phyloP scores from a whole-genome alignment of 345 rosid genomes.

The Physaria fendleri region DNA sequence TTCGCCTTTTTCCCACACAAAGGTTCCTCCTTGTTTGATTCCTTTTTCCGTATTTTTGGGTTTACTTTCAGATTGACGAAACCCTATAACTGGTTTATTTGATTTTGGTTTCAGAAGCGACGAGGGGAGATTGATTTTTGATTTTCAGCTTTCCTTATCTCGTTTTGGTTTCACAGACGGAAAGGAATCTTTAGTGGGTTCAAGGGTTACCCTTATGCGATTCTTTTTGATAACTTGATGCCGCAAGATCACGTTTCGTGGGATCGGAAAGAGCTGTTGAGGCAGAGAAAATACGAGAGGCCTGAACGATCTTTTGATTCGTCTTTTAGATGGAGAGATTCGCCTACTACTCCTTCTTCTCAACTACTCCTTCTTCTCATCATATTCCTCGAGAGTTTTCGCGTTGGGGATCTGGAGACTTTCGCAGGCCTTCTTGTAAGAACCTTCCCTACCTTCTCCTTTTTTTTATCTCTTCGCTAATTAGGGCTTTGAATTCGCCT shows the following conservation, averaged over 20 bases:
- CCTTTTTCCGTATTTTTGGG: not conserved
- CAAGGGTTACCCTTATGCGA: conserved; percentile 33
- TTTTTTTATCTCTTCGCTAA: not conserved
- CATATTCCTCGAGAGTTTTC: conserved; percentile 45
- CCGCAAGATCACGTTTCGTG: conserved; percentile 89
- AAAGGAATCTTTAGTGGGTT: conserved; percentile 15
- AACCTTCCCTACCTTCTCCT: not conserved
- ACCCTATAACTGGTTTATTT: conserved; percentile 19
- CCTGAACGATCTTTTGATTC: conserved; percentile 48
- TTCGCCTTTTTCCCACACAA: conserved; percentile 1
- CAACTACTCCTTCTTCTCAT: conserved; percentile 42
- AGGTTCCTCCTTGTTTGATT: conserved; percentile 13
- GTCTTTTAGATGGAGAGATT: conserved; percentile 69
- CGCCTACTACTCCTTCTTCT: conserved; percentile 38
- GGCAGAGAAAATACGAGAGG: conserved; percentile 88
- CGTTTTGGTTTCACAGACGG: not conserved
- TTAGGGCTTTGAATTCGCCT: conserved; percentile 5
- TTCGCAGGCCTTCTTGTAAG: conserved; percentile 75
- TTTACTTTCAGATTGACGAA: conserved; percentile 3
- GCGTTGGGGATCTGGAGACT: conserved; percentile 69
- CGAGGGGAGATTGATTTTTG: conserved; percentile 6
- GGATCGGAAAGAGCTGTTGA: conserved; percentile 86
- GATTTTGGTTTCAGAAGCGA: conserved; percentile 10
- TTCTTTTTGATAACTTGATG: conserved; percentile 51
- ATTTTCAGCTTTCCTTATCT: not conserved